phyloP scores from a whole-genome alignment of 1,284 basidiomycete genomes.

The Boletus smithii region DNA sequence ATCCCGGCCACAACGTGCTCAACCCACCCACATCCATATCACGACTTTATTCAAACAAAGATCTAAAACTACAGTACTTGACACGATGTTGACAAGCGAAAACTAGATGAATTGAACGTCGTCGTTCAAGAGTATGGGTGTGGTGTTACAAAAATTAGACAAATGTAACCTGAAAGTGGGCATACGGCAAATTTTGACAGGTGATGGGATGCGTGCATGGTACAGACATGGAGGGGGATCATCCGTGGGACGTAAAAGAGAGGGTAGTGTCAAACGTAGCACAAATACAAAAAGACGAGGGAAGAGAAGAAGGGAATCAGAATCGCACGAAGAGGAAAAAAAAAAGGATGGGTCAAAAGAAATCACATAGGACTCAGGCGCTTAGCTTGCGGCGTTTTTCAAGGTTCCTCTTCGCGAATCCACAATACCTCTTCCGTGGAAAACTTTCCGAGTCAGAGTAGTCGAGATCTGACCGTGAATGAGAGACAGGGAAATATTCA shows the following conservation, averaged over 20 bases:
- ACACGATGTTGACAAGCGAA: slow-evolving; percentile 12
- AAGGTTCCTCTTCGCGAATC: slow-evolving; percentile 19
- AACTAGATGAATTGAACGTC: slow-evolving; percentile 22
- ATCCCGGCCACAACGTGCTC: slow-evolving; percentile 29
- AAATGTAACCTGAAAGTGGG: too few relatives aligned
- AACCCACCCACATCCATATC: slow-evolving; percentile 9
- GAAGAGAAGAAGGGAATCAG: not conserved
- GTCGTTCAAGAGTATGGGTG: too few relatives aligned
- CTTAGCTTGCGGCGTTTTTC: slow-evolving; percentile 33
- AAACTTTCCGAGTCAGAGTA: slow-evolving; percentile 26
- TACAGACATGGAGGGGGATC: slow-evolving; percentile 24
- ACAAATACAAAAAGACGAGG: not conserved
- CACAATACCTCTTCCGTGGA: slow-evolving; percentile 27
- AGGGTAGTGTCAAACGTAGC: slow-evolving; percentile 15
- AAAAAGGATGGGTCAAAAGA: slow-evolving; percentile 3
- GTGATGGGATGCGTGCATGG: slow-evolving; percentile 27
- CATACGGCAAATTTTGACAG: slow-evolving; percentile 24
- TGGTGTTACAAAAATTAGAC: slow-evolving; percentile 37
- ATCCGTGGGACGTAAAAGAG: slow-evolving; percentile 23
- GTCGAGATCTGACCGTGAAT: slow-evolving; percentile 40
- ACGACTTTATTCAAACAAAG: slow-evolving; percentile 22
- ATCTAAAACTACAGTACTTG: slow-evolving; percentile 32
- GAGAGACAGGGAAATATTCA: slow-evolving; percentile 42
- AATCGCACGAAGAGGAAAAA: not conserved
- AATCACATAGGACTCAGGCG: slow-evolving; percentile 17